A percentile compares a stretch with the other conserved stretches of the same genome.
These are phyloP conservation scores for Quercus dentata DNA, from an alignment of 306 rosid genomes.

Conservation along the genomic window DNA sequence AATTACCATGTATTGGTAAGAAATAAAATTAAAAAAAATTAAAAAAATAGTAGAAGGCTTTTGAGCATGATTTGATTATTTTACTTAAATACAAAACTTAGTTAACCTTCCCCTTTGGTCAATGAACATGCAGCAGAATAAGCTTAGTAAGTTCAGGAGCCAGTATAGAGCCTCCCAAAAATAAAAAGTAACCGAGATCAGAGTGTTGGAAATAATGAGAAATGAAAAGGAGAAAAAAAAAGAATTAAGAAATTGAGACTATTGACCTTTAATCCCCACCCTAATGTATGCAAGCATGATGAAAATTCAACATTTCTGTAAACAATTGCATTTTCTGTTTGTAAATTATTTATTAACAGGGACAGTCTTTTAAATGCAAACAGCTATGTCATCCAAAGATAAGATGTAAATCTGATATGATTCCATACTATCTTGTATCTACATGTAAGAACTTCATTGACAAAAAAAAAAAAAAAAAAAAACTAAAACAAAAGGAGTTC, in stretches of 20 bases:
- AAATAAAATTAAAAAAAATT: too few relatives aligned
- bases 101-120: background rate
- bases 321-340: background rate
- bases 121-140: too few relatives aligned
- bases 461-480: too few relatives aligned
- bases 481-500: too few relatives aligned
- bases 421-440: background rate
- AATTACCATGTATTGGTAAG: background rate
- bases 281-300: background rate
- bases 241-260: too few relatives aligned
- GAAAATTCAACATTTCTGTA: background rate
- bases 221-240: too few relatives aligned
- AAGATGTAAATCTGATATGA: background rate
- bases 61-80: background rate
- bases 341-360: background rate
- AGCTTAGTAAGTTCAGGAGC: background rate
- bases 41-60: background rate
- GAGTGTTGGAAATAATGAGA: background rate
- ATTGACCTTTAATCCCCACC: background rate
- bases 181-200: background rate
- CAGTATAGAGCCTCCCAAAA: background rate
- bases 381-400: background rate
- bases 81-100: background rate
- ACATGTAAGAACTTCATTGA: too few relatives aligned
- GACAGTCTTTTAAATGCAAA: background rate